Evolutionary conservation across 345 rosid species (phyloP).

Genomic region (Eucalyptus sp.): DNA sequence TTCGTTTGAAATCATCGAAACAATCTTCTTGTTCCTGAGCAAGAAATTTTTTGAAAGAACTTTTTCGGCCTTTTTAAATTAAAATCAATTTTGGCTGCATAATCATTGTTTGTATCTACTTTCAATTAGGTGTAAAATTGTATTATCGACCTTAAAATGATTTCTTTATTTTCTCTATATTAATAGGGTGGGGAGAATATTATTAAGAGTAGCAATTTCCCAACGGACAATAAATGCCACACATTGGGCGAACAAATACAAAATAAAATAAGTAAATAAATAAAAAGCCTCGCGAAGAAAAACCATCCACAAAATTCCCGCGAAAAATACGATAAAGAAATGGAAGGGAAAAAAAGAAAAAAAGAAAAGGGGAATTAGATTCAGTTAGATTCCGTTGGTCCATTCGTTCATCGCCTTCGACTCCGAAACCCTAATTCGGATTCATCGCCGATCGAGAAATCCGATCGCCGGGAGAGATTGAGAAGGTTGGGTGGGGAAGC

Average conservation of each 20-base stretch:
- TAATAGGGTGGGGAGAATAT: background rate
- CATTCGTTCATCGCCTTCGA: background rate
- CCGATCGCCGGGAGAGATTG: background rate
- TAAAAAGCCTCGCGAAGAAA: background rate
- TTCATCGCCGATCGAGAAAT: background rate
- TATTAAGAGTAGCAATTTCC: background rate
- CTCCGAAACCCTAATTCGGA: background rate
- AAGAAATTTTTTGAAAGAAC: background rate
- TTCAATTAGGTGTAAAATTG: background rate
- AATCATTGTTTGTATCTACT: background rate
- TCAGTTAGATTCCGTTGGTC: background rate
- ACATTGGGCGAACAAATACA: background rate
- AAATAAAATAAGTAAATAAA: background rate
- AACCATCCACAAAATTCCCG: background rate
- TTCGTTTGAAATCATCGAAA: background rate
- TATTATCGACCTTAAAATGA: background rate
- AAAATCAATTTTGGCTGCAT: background rate
- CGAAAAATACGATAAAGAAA: background rate
- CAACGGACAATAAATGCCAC: background rate
- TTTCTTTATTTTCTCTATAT: background rate
- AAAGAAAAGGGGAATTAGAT: conserved; percentile 1
- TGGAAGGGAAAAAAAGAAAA: background rate
- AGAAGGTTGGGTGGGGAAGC: background rate
- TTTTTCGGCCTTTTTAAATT: background rate
- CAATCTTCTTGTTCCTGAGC: background rate